phyloP scores from a whole-genome alignment of 257 asterid genomes.

The Salvia splendens region DNA sequence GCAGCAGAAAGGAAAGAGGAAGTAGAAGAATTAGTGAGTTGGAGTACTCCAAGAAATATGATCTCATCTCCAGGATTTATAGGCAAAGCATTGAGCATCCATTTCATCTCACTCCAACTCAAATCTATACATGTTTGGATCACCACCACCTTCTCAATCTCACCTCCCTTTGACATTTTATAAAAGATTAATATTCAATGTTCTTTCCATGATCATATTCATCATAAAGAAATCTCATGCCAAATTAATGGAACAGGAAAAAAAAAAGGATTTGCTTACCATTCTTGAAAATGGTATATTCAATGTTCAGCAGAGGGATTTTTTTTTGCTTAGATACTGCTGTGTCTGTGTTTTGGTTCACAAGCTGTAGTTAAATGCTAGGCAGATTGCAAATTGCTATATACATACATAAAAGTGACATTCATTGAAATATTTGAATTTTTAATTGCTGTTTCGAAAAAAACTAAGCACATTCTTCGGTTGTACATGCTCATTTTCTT shows the following conservation, averaged over 20 bases:
- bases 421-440: not conserved
- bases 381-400: not conserved
- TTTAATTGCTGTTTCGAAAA: not conserved
- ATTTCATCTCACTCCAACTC: constrained; percentile 42
- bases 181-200: too few species aligned
- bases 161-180: constrained; percentile 30
- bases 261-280: constrained; percentile 14
- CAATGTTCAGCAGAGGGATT: not conserved
- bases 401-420: not conserved
- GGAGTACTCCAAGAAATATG: constrained; percentile 45
- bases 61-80: constrained; percentile 54
- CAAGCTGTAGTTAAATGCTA: constrained; percentile 25
- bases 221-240: constrained; percentile 2
- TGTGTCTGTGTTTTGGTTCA: not conserved
- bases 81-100: constrained; percentile 32
- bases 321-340: not conserved
- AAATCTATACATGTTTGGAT: constrained; percentile 43
- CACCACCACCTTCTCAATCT: constrained; percentile 45
- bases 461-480: constrained; percentile 14
- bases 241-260: not conserved
- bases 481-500: not conserved
- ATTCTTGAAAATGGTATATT: constrained; percentile 16
- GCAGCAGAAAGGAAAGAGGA: constrained; percentile 25
- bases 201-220: not conserved
- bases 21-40: constrained; percentile 29